A percentile compares a stretch with the other conserved stretches of the same genome.
These are phyloP conservation scores for Calonectria pteridis DNA, from an alignment of 2,329 filamentous ascomycete species.

Conservation along the genomic window DNA sequence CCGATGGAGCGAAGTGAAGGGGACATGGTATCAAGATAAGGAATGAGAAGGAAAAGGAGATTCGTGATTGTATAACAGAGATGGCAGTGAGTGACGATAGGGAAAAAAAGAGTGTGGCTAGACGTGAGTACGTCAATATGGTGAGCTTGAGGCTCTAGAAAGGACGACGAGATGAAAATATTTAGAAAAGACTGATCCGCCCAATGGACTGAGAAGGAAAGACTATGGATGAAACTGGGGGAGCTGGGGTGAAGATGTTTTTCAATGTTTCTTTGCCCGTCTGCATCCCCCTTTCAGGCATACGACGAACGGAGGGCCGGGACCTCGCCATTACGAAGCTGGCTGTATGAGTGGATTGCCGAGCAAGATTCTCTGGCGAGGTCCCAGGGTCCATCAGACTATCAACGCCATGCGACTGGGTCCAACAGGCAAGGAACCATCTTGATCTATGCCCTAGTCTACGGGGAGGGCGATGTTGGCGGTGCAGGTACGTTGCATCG, in stretches of 20 bases:
- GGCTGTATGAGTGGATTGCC: neutral
- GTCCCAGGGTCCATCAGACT: conserved; percentile 18
- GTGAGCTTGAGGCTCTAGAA: conserved; percentile 48
- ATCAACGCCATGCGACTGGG: neutral
- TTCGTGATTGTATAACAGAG: conserved; percentile 31
- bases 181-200: conserved; percentile 31
- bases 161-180: conserved; percentile 41
- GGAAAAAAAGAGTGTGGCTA: conserved; percentile 50
- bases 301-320: neutral
- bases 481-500: neutral
- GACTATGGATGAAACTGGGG: conserved; percentile 10
- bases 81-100: conserved; percentile 44
- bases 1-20: conserved; percentile 56
- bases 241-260: conserved; percentile 18
- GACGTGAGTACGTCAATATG: conserved; percentile 61
- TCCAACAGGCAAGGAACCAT: conserved; percentile 11
- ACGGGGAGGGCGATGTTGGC: conserved; percentile 19
- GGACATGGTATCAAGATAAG: conserved; percentile 49
- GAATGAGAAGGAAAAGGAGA: conserved; percentile 32
- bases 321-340: conserved; percentile 2
- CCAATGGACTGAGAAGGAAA: conserved; percentile 27
- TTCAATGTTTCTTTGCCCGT: conserved; percentile 11
- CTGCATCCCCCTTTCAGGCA: conserved; percentile 13
- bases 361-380: neutral
- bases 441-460: conserved; percentile 8